Base-by-base conservation (phyloP, 148 eudicot species). In the Rhododendron molle region DNA sequence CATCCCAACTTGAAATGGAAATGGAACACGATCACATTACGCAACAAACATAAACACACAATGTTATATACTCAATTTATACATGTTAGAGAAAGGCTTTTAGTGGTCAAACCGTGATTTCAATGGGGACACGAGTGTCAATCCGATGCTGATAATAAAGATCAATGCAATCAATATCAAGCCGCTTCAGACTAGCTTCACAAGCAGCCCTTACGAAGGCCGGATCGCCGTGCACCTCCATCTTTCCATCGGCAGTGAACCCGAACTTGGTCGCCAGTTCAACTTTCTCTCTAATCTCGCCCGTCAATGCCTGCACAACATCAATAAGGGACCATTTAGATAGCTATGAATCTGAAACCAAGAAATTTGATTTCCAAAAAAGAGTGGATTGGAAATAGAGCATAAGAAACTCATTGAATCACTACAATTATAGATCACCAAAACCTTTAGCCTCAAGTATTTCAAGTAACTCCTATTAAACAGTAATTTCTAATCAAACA, bases 131-230 rank as follows among this genome's bases (percentile, higher is more conserved):
- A 23, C 23, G 2, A 40, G 81, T 52, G 65, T 84, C 86, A 52
- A 84, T 76, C 23, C 86, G 81, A 52, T 84, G 72, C 32, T 72
- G 65, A 47, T 32, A 76, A 76, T 76, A 76, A 38, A 76, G 79
- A n/a, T 76, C 86, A 12, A 84, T 76, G 30, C 34, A 74, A 34
- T 84, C 72, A 7, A 76, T 32, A 16, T 54, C 86, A 20, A 74
- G 86, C 49, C 71, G 34, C 38, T 84, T 84, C 81, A 84, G 76
- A 65, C 86, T 84, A 4, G 67, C 86, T 52, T 84, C 81, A 23
- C 86, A 84, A 18, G 81, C 47, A 11, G 67, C 72, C 72, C 81
- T 14, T 0, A 76, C 86, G 11, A 54, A 76, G 6, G 30, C 86
- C 6, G 86, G 81, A 38, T 84, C 86, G 3, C 86, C 81, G 1